Percentiles rank a stretch among this genome's conserved stretches.
Conservation (phyloP, 2,329 filamentous ascomycete species). For the Talaromyces sp. region DNA sequence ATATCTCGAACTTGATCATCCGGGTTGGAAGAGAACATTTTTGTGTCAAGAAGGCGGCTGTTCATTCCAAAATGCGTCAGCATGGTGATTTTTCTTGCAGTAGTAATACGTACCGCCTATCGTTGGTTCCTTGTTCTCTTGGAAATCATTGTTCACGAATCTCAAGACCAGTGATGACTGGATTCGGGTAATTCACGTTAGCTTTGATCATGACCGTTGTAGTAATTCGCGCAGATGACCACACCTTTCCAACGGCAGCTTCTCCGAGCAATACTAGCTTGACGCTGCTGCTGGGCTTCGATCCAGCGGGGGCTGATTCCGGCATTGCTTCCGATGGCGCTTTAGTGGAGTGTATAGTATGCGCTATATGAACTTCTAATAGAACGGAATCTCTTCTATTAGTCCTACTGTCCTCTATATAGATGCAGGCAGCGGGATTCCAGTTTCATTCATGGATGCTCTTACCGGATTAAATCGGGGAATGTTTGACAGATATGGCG, state of each 20-base stretch:
- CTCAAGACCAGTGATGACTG: slow-evolving; percentile 95
- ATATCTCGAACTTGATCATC: slow-evolving; percentile 78
- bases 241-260: slow-evolving; percentile 95
- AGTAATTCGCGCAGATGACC: neutral
- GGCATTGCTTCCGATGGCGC: slow-evolving; percentile 51
- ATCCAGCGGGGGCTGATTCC: slow-evolving; percentile 57
- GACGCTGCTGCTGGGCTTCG: slow-evolving; percentile 97
- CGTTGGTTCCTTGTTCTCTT: slow-evolving; percentile 99
- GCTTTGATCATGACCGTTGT: slow-evolving; percentile 10
- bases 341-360: neutral
- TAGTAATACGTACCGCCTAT: slow-evolving; percentile 70
- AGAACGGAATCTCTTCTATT: neutral
- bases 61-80: neutral
- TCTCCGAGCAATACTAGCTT: slow-evolving; percentile 98
- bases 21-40: slow-evolving; percentile 94
- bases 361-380: neutral
- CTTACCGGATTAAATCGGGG: neutral
- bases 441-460: neutral
- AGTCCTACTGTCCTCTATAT: neutral
- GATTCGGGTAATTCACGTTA: slow-evolving; percentile 15
- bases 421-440: slow-evolving; percentile 4
- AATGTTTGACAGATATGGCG: too few relatives aligned
- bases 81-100: neutral
- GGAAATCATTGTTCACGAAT: slow-evolving; percentile 99
- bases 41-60: slow-evolving; percentile 95